Conservation (phyloP, 2,329 filamentous ascomycete genomes). For the Lojkania enalia region DNA sequence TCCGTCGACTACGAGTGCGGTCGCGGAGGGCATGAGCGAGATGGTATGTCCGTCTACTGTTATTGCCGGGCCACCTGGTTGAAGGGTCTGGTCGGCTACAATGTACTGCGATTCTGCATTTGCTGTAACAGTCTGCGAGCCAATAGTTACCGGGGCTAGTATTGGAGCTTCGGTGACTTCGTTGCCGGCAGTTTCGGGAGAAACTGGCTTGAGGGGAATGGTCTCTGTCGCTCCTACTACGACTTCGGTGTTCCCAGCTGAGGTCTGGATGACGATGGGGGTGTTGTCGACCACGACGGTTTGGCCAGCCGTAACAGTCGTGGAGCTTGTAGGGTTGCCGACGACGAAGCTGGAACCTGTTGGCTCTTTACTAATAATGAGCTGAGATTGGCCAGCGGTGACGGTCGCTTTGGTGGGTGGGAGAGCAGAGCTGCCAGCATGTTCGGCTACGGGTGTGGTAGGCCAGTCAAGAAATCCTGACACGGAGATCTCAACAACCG, state of each 20-base stretch:
- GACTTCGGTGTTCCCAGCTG: slow-evolving; percentile 23
- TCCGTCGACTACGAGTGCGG: slow-evolving; percentile 43
- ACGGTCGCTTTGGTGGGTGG: slow-evolving; percentile 12
- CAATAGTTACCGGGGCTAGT: slow-evolving; percentile 26
- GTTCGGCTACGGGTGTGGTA: slow-evolving; percentile 22
- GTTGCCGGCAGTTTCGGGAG: slow-evolving; percentile 1
- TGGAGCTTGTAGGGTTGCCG: slow-evolving; percentile 7
- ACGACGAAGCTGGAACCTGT: slow-evolving; percentile 10
- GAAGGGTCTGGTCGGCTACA: slow-evolving; percentile 36
- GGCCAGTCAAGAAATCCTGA: slow-evolving; percentile 22
- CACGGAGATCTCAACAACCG: slow-evolving; percentile 30
- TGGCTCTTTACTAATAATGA: slow-evolving; percentile 15
- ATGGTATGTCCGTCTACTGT: slow-evolving; percentile 42
- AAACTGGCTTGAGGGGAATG: slow-evolving; percentile 7
- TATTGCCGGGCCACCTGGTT: slow-evolving; percentile 38
- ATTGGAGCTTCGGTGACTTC: slow-evolving; percentile 23
- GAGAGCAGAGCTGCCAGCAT: slow-evolving; percentile 15
- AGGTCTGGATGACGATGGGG: slow-evolving; percentile 31
- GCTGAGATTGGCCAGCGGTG: slow-evolving; percentile 12
- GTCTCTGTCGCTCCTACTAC: slow-evolving; percentile 22
- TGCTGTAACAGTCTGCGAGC: slow-evolving; percentile 24
- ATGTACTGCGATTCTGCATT: slow-evolving; percentile 32
- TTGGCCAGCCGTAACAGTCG: slow-evolving; percentile 17
- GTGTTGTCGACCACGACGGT: slow-evolving; percentile 27
- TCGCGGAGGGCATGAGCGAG: slow-evolving; percentile 40